Evolutionary conservation across 257 asterid genomes (phyloP), one percentile per base, ranked within the genome.

Genomic region (Scutellaria barbata): DNA sequence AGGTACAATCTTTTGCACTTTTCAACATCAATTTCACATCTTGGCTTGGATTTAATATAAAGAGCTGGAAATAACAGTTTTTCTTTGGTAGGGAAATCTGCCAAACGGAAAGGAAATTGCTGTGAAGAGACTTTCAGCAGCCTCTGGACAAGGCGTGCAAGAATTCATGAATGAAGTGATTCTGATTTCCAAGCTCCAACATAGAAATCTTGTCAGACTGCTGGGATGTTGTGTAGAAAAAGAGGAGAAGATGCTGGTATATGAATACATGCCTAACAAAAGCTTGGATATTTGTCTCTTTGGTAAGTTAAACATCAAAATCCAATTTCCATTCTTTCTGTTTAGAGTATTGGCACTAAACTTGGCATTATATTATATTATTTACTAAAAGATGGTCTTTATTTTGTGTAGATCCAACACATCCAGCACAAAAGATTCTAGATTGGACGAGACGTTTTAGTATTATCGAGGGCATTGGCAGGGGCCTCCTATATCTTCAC

Each of bases 401-500:
- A 0, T 43, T 54, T 56, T 14, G 0, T 39, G 22, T 25, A 73
- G 75, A 52, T 67, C 51, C 46, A 25, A 17, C 72, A 5, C 60
- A 58, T 60, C 66, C 79, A 74, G 57, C 77, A 10, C 75, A 57
- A 13, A 46, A 30, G 58, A 5, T 76, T 18, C 54, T 87, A 2
- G 80, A 76, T 54, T 85, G 92, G 92, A 66, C 33, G 11, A 77
- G 47, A 45, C 88, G 89, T 30, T 73, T 68, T 5, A 66, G 46
- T 16, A 79, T 87, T 14, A 79, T 84, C 5, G 84, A 79, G 74
- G 89, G 89, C 47, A 77, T 81, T 41, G 88, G 81, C 0, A 66
- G 89, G 64, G 92, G 92, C 14, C 79, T 87, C 55, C 75, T 84
- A 13, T 87, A 87, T 63, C 90, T 87, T 42, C 92, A 87, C 51